These are phyloP conservation scores for Geotrichum siamense DNA, from an alignment of 1,139 yeast species.

Conservation along the genomic window DNA sequence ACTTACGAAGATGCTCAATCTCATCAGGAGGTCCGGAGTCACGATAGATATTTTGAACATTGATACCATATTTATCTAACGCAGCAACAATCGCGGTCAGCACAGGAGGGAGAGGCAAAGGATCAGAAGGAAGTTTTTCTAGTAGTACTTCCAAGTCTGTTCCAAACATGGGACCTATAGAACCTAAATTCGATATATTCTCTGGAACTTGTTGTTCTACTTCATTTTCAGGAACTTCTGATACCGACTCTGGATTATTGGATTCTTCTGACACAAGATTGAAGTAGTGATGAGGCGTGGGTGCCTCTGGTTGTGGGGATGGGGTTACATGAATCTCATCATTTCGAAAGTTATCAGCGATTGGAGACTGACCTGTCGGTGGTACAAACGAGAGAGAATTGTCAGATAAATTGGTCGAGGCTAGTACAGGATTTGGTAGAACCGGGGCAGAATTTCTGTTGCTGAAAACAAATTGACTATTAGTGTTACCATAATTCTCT, in stretches of 20 bases:
- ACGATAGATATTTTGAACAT: constrained; percentile 83
- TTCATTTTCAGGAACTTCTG: background rate
- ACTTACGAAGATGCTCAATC: constrained; percentile 63
- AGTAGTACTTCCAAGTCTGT: constrained; percentile 70
- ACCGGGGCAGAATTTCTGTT: constrained; percentile 3
- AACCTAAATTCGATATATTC: background rate
- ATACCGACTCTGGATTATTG: background rate
- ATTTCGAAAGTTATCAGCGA: background rate
- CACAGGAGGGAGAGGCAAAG: constrained; percentile 60
- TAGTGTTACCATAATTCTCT: background rate
- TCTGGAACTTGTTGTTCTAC: background rate
- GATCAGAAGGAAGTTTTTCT: constrained; percentile 32
- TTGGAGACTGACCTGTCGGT: background rate
- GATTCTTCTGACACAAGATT: background rate
- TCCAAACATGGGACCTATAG: constrained; percentile 55
- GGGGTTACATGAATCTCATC: background rate
- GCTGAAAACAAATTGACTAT: background rate
- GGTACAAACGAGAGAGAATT: background rate
- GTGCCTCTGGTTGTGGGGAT: background rate
- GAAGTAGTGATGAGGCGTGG: background rate
- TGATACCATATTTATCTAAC: constrained; percentile 73
- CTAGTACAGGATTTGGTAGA: constrained; percentile 4
- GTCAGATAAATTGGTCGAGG: background rate
- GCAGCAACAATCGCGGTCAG: constrained; percentile 84
- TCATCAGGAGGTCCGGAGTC: constrained; percentile 71